phyloP scores from a whole-genome alignment of 73 alveolate genomes.

The Halteria grandinella region DNA sequence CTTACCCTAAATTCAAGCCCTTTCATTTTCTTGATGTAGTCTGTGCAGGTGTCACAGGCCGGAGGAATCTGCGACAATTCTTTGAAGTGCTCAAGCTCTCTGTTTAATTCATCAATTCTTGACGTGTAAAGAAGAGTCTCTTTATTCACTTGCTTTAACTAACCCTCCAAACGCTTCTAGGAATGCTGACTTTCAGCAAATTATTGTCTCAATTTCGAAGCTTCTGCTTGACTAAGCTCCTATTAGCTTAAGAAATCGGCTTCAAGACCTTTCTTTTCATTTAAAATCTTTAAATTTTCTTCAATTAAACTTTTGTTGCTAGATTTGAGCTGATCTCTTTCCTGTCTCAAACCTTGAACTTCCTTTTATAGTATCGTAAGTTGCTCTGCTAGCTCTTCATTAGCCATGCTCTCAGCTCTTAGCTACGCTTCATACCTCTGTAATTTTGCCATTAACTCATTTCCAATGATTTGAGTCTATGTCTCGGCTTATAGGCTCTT shows the following conservation, averaged over 20 bases:
- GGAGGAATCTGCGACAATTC: not conserved
- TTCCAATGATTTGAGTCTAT: too few relatives aligned
- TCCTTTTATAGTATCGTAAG: not conserved
- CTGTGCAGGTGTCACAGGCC: slow-evolving; percentile 36
- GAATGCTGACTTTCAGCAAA: too few relatives aligned
- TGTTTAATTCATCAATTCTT: too few relatives aligned
- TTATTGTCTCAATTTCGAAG: too few relatives aligned
- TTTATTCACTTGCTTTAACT: too few relatives aligned
- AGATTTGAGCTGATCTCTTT: not conserved
- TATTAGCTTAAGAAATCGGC: too few relatives aligned
- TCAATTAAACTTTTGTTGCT: slow-evolving; percentile 6
- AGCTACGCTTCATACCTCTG: slow-evolving; percentile 24
- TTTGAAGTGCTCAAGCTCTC: not conserved
- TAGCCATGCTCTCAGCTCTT: slow-evolving; percentile 31
- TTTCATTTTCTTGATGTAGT: slow-evolving; percentile 36
- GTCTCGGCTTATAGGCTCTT: too few relatives aligned
- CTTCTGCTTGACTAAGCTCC: too few relatives aligned
- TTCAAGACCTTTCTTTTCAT: too few relatives aligned
- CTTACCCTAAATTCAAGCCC: not conserved
- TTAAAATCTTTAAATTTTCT: slow-evolving; percentile 17
- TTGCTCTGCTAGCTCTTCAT: slow-evolving; percentile 41
- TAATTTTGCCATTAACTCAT: not conserved
- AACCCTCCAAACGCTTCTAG: too few relatives aligned
- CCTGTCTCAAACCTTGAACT: too few relatives aligned
- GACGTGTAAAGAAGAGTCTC: too few relatives aligned